Percentiles rank a stretch among this genome's conserved stretches.
These are phyloP conservation scores for Fusarium sp. DNA, from an alignment of 2,329 filamentous ascomycete species.

Conservation along the genomic window DNA sequence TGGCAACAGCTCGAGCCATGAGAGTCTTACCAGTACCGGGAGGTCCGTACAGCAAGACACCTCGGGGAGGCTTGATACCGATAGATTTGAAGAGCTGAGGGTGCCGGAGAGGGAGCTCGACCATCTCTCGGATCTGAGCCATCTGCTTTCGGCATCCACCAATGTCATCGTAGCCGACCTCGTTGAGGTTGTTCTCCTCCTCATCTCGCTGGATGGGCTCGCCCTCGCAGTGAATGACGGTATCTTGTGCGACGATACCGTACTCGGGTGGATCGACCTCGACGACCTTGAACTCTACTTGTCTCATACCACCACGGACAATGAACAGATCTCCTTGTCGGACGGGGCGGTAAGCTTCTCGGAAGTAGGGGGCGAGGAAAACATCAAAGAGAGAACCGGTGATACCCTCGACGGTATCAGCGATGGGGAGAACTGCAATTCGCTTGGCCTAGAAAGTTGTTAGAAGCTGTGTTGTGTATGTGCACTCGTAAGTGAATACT, in stretches of 20 bases:
- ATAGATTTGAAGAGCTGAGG: conserved; percentile 99
- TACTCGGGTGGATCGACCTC: conserved; percentile 99
- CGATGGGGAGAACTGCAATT: conserved; percentile 97
- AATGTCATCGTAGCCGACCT: conserved; percentile 99
- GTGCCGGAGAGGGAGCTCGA: conserved; percentile 95
- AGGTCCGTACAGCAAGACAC: conserved; percentile 96
- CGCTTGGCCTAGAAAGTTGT: conserved; percentile 83
- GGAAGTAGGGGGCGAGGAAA: conserved; percentile 99
- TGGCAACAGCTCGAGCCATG: conserved; percentile 98
- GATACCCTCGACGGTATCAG: conserved; percentile 97
- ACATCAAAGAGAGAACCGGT: conserved; percentile 99
- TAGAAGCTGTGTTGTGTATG: conserved; percentile 10
- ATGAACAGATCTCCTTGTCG: conserved; percentile 98
- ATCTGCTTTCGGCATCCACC: conserved; percentile 99
- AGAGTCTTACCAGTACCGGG: conserved; percentile 99
- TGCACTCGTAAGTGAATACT: conserved; percentile 57
- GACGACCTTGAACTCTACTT: conserved; percentile 99
- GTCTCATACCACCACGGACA: conserved; percentile 96
- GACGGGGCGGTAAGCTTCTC: conserved; percentile 97
- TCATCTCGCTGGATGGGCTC: conserved; percentile 93
- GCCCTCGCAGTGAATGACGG: conserved; percentile 98
- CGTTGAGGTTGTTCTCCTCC: conserved; percentile 98
- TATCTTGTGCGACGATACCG: conserved; percentile 98
- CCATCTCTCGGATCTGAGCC: conserved; percentile 99
- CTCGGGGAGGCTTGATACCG: conserved; percentile 98